Base-by-base conservation (phyloP, 73 alveolate genomes). In the Blepharisma stoltei region DNA sequence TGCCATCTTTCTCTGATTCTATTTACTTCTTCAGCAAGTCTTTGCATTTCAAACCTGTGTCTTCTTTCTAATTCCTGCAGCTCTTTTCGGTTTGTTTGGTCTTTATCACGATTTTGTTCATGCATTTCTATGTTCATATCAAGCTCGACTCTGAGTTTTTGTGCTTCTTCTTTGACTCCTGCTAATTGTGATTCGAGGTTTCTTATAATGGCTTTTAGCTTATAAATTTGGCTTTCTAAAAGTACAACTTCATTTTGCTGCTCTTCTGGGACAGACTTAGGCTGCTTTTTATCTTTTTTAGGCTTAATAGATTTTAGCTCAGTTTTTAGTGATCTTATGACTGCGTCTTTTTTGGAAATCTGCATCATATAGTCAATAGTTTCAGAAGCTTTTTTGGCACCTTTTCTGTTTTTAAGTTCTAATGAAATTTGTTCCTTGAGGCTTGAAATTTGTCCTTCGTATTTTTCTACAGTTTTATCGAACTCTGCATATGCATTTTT, bases 391-490 rank as follows among this genome's bases (percentile, higher is more conserved):
- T 25, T 14, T 60, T 60, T 60, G 11, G 4, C 49, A 9, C 18
- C 11, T 60, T 60, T 60, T 20, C 45, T n/a, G 18, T 75, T 78
- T 44, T 67, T 21, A 21, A 54, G 66, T 46, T 83, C 86, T 7
- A 44, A 14, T 1, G 44, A 66, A 67, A 78, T 53, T 32, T 76
- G 54, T 5, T 41, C 55, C 67, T 67, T 78, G 67, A 83, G 60
- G 7, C 54, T 67, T 11, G 73, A 37, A 4, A 83, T 25, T 71
- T 77, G 67, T 43, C 54, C 76, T 52, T 83, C 90, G 67, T 75
- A 83, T 8, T 67, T 55, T 8, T 75, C 66, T 6, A 68, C 67
- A 5, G 73, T 47, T 18, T 77, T 21, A n/a, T 76, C 82, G 27
- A 55, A 43, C 53, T 75, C 82, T 7, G 77, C 86, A 49, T 68